A percentile compares a stretch with the other conserved stretches of the same genome.
Conservation (phyloP, 2,329 filamentous ascomycete genomes). For the Metarhizium guizhouense region DNA sequence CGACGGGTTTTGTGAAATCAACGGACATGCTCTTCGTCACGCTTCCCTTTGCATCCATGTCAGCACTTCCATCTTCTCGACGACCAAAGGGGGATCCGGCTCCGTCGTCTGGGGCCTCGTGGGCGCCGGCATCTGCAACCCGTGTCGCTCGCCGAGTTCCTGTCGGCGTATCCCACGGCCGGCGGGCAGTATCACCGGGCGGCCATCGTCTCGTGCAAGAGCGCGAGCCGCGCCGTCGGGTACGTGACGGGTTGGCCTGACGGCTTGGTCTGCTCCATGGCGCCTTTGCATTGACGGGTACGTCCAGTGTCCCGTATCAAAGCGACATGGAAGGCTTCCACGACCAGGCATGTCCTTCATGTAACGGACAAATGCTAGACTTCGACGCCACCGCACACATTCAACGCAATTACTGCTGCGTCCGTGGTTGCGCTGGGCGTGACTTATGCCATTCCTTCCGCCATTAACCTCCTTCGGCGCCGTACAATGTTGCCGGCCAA, state of each 20-base stretch:
- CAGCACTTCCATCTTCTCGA: conserved; percentile 25
- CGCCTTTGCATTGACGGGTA: conserved; percentile 35
- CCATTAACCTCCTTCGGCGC: conserved; percentile 59
- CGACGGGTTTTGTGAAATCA: too few species aligned
- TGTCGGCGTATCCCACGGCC: conserved; percentile 53
- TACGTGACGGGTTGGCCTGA: conserved; percentile 61
- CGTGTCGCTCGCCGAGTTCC: conserved; percentile 63
- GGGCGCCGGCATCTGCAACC: conserved; percentile 57
- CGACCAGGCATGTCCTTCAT: background rate
- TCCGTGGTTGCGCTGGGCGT: conserved; percentile 66
- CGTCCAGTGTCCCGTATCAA: background rate
- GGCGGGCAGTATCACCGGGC: conserved; percentile 67
- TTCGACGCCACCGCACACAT: conserved; percentile 43
- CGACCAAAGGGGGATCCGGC: conserved; percentile 44
- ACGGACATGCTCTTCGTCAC: too few species aligned
- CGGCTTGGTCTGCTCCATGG: conserved; percentile 45
- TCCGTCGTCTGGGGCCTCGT: conserved; percentile 64
- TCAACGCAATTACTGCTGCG: conserved; percentile 64
- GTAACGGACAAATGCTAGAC: conserved; percentile 13
- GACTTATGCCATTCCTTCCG: conserved; percentile 66
- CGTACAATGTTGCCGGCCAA: conserved; percentile 53
- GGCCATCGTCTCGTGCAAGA: conserved; percentile 51
- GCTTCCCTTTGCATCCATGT: too few species aligned
- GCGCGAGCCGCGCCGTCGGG: conserved; percentile 52
- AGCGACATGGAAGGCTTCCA: too few species aligned